Evolutionary conservation across 345 rosid genomes (phyloP), one percentile per base, ranked within the genome.

Genomic region (Lagerstroemia speciosa): DNA sequence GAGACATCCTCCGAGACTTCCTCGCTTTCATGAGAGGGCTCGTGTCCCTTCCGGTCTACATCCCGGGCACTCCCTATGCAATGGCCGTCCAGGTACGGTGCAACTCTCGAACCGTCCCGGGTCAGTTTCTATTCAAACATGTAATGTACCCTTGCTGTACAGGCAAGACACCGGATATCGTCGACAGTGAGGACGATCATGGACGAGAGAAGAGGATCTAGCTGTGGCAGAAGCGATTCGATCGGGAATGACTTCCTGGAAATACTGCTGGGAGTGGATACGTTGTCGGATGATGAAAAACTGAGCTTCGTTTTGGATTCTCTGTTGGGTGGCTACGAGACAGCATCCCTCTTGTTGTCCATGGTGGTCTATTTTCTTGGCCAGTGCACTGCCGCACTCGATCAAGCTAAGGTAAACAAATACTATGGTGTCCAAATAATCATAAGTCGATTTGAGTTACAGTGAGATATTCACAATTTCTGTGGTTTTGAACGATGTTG

Each of bases 31-130:
- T 81, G 87, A 79, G 65, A 78, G 89, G 89, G 55, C 78, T 85
- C 0, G 71, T 81, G n/a, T 85, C 87, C 53, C 70, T 83, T n/a
- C 89, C 89, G 16, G 37, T 83, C 61, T 78, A 81, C 69, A 69
- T 85, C 64, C 84, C 89, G 27, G 87, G 89, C 41, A 81, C 87
- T 74, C 84, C 89, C 64, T 85, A 83, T 73, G 83, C 87, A 53
- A 83, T 78, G 74, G 89, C 87, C 62, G 82, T 85, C 70, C 79
- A 83, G 87, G 89, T 82, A 38, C 37, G 71, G 19, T 20, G 12
- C 22, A 55, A 2, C 15, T 22, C 5, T 10, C 14, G 24, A 16
- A 50, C 24, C 34, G 5, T 1, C 10, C 34, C 31, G 9, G 10
- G 6, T 62, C 26, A 16, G 12, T 62, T 32, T 27, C 38, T 1